Evolutionary conservation across 805 yeast species (phyloP).

Genomic region (Saccharomyces jurei): DNA sequence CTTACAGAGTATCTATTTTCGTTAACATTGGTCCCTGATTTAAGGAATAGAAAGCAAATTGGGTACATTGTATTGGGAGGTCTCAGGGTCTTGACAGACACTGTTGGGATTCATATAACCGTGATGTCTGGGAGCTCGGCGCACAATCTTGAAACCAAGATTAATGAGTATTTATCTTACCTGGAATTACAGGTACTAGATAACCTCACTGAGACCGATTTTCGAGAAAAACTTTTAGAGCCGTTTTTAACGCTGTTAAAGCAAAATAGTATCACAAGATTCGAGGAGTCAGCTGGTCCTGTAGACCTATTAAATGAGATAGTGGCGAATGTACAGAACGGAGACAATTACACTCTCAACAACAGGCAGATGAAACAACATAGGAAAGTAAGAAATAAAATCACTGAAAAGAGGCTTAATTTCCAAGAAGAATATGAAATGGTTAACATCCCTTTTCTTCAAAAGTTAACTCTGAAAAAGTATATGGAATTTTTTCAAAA

Average conservation of each 20-base stretch:
- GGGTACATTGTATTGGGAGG: conserved; percentile 62
- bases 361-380: conserved; percentile 35
- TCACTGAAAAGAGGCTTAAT: conserved; percentile 36
- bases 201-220: conserved; percentile 30
- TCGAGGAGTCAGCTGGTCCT: conserved; percentile 25
- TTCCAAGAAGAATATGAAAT: conserved; percentile 32
- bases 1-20: conserved; percentile 43
- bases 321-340: conserved; percentile 31
- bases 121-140: conserved; percentile 47
- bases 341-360: conserved; percentile 19
- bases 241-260: conserved; percentile 31
- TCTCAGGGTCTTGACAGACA: conserved; percentile 39
- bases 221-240: conserved; percentile 29
- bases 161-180: conserved; percentile 40
- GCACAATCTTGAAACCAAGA: conserved; percentile 34
- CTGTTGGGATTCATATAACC: conserved; percentile 51
- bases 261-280: conserved; percentile 3
- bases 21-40: conserved; percentile 35
- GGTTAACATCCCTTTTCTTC: conserved; percentile 30
- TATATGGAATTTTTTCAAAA: conserved; percentile 33
- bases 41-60: conserved; percentile 48
- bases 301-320: conserved; percentile 31
- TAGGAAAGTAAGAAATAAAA: conserved; percentile 42
- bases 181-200: conserved; percentile 32
- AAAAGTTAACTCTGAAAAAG: conserved; percentile 25